phyloP scores from a whole-genome alignment of 1,284 basidiomycete genomes.

The Tremellales sp. region DNA sequence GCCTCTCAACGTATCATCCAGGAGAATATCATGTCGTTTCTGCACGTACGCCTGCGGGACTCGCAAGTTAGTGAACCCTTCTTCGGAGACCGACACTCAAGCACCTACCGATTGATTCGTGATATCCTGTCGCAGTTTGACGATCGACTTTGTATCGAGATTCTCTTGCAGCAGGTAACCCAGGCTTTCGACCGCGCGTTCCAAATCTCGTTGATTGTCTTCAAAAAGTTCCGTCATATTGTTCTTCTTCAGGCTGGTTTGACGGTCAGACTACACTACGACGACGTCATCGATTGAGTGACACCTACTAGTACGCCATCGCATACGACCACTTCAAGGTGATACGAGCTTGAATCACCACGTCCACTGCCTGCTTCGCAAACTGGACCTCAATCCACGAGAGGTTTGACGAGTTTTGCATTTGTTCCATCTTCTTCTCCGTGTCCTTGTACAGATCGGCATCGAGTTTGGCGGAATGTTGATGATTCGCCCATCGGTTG shows the following conservation, averaged over 20 bases:
- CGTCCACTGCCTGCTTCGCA: slow-evolving; percentile 94
- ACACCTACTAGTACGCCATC: slow-evolving; percentile 88
- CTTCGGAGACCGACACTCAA: slow-evolving; percentile 2
- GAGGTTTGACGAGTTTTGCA: slow-evolving; percentile 84
- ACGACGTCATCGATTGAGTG: neutral
- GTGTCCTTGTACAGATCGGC: slow-evolving; percentile 88
- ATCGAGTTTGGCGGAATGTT: slow-evolving; percentile 94
- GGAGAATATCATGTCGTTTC: slow-evolving; percentile 89
- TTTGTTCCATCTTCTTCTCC: slow-evolving; percentile 99
- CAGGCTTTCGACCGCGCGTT: slow-evolving; percentile 90
- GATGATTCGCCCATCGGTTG: slow-evolving; percentile 97
- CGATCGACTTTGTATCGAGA: slow-evolving; percentile 79
- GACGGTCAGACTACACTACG: neutral
- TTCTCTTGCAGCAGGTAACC: slow-evolving; percentile 87
- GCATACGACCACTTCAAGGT: slow-evolving; percentile 99
- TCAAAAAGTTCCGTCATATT: slow-evolving; percentile 96
- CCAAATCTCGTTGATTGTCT: slow-evolving; percentile 94
- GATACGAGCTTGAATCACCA: slow-evolving; percentile 82
- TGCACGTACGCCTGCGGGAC: slow-evolving; percentile 77
- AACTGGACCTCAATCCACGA: slow-evolving; percentile 99
- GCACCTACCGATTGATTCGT: slow-evolving; percentile 81
- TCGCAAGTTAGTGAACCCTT: slow-evolving; percentile 1
- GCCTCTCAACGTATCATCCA: slow-evolving; percentile 89
- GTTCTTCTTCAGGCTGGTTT: slow-evolving; percentile 58
- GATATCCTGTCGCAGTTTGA: slow-evolving; percentile 79